Conservation (phyloP, 202 grass and related monocot species). For the Miscanthus sacchariflorus region DNA sequence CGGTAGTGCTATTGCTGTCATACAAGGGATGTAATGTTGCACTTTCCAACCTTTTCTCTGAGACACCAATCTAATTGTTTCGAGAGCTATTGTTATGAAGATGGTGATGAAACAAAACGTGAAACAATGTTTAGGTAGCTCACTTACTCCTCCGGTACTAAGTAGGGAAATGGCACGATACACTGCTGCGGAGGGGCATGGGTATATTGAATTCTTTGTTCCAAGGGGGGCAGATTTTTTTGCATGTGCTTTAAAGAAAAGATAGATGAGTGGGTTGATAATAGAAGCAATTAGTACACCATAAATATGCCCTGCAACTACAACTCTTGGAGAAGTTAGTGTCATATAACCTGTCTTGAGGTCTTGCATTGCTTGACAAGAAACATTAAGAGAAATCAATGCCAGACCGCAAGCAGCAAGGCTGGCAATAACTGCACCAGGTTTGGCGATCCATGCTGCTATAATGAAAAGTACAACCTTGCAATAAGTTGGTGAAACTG, state of each 20-base stretch:
- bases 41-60: conserved; percentile 38
- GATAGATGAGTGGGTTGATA: conserved; percentile 48
- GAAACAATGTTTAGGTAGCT: conserved; percentile 46
- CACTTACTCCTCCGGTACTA: conserved; percentile 46
- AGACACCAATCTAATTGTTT: conserved; percentile 36
- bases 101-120: conserved; percentile 2
- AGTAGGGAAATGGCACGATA: conserved; percentile 47
- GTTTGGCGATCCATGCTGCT: conserved; percentile 47
- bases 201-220: conserved; percentile 21
- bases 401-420: conserved; percentile 53
- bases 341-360: conserved; percentile 65
- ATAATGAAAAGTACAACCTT: conserved; percentile 63
- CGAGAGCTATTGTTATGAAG: conserved; percentile 3
- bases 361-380: conserved; percentile 63
- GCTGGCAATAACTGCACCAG: conserved; percentile 55
- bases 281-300: conserved; percentile 47
- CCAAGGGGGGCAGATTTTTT: conserved; percentile 11
- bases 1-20: conserved; percentile 49
- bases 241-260: neutral
- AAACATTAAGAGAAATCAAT: conserved; percentile 41
- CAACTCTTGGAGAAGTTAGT: conserved; percentile 52
- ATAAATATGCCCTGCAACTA: conserved; percentile 52
- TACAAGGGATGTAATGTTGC: conserved; percentile 44
- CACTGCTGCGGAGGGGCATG: conserved; percentile 26
- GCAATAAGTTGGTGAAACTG: conserved; percentile 43